Conservation (phyloP, 768 basidiomycete genomes). For the Punctularia strigosozonata region DNA sequence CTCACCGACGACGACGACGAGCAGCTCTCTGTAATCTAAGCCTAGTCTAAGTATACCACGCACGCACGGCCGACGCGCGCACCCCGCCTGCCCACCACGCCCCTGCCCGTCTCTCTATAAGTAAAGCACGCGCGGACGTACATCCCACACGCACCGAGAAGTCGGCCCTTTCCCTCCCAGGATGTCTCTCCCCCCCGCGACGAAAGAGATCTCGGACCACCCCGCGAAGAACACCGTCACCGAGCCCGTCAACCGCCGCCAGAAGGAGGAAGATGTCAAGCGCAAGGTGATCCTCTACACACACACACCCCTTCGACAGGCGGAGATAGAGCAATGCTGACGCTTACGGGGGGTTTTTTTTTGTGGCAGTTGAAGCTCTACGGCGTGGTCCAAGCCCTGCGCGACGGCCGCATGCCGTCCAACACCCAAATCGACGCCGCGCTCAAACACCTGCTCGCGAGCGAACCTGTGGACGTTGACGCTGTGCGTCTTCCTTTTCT, state of each 20-base stretch:
- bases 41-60: background rate
- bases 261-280: slow-evolving; percentile 64
- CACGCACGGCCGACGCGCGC: background rate
- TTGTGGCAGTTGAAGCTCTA: slow-evolving; percentile 55
- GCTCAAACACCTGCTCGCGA: slow-evolving; percentile 49
- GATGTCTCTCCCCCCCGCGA: slow-evolving; percentile 60
- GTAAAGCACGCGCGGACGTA: background rate
- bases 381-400: slow-evolving; percentile 72
- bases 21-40: too few species aligned
- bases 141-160: background rate
- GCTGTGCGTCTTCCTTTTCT: too few species aligned
- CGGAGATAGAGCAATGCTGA: too few species aligned
- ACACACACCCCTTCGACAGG: background rate
- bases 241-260: slow-evolving; percentile 46
- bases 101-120: background rate
- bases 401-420: slow-evolving; percentile 66
- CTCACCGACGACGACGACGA: too few species aligned
- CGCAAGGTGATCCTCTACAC: slow-evolving; percentile 39
- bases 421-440: slow-evolving; percentile 72
- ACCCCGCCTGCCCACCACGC: background rate
- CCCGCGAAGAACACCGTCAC: slow-evolving; percentile 53
- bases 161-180: background rate
- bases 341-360: too few species aligned
- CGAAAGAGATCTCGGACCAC: slow-evolving; percentile 48
- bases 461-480: slow-evolving; percentile 45